Evolutionary conservation across 164 flowering plant species (phyloP), one percentile per base, ranked within the genome.

Genomic region (Stephania cephalantha): DNA sequence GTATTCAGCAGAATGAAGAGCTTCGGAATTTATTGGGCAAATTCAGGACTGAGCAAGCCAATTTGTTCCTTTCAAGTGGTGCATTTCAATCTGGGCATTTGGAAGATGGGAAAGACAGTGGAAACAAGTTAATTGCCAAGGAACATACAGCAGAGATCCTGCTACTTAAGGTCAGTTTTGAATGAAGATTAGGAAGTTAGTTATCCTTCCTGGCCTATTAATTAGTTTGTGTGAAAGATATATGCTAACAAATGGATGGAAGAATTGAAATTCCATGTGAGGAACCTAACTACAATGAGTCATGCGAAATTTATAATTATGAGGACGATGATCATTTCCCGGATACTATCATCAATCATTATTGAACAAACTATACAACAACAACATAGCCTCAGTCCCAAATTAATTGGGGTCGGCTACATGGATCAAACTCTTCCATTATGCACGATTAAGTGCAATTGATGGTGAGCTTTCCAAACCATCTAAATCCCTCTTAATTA

Each of bases 1-100:
- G 97, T 77, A 88, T 95, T 9, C 86, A 87, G 82, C 92, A 90
- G 85, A 91, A 93, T 81, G 91, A 91, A 71, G 98, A 90, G 79
- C 97, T 95, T 22, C 92, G 96, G 42, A 79, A 73, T 53, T 58
- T 83, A 75, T 81, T 91, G 65, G 90, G 86, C 76, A 86, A 86
- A 78, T 75, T 95, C 78, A 86, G 98, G 87, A 79, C 70, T 18
- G 97, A 92, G 48, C 93, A 95, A 61, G 86, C 88, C 61, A 84
- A 64, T 75, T 20, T 68, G 9, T 74, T 72, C 73, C 73, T 73
- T 70, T 25, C 50, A 18, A 84, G 65, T 55, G 69, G 50, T 71
- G 82, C 77, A 72, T 73, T 68, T n/a, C 71, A 76, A 7, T n/a
- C 55, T 46, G 71, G 78, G 67, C 70, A 55, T 9, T 12, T 70